Percentiles rank a stretch among this genome's conserved stretches.
Evolutionary conservation across 1,139 yeast species (phyloP).

Genomic region (Scheffersomyces segobiensis): DNA sequence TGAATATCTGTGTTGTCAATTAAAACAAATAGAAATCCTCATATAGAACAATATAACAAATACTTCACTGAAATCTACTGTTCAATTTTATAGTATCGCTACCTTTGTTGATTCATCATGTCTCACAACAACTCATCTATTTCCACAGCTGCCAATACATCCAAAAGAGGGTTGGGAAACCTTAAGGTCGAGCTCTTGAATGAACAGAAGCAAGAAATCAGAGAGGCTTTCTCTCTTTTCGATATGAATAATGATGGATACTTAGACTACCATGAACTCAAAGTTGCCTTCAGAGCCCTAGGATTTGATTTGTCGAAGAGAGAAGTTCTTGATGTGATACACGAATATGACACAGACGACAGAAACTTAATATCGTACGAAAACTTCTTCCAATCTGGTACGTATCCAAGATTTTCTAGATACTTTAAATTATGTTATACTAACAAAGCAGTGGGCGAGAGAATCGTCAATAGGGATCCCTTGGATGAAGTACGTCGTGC

Average conservation of each 20-base stretch:
- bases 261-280: constrained; percentile 88
- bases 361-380: constrained; percentile 74
- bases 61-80: background rate
- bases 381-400: constrained; percentile 74
- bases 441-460: constrained; percentile 62
- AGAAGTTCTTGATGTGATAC: constrained; percentile 78
- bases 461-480: constrained; percentile 84
- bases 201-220: constrained; percentile 89
- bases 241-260: constrained; percentile 92
- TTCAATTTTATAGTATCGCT: constrained; percentile 1
- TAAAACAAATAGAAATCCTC: background rate
- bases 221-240: constrained; percentile 90
- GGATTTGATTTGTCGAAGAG: constrained; percentile 86
- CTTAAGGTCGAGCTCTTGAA: constrained; percentile 70
- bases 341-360: constrained; percentile 79
- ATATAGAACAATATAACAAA: background rate
- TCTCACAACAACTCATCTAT: constrained; percentile 15
- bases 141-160: constrained; percentile 12
- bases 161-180: constrained; percentile 29
- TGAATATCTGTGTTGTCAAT: background rate
- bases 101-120: constrained; percentile 4
- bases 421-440: constrained; percentile 13
- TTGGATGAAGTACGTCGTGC: constrained; percentile 90
- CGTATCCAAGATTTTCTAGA: constrained; percentile 20
- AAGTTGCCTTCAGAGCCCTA: constrained; percentile 89